Evolutionary conservation across 148 eudicot genomes (phyloP).

Genomic region (Agrostemma githago): DNA sequence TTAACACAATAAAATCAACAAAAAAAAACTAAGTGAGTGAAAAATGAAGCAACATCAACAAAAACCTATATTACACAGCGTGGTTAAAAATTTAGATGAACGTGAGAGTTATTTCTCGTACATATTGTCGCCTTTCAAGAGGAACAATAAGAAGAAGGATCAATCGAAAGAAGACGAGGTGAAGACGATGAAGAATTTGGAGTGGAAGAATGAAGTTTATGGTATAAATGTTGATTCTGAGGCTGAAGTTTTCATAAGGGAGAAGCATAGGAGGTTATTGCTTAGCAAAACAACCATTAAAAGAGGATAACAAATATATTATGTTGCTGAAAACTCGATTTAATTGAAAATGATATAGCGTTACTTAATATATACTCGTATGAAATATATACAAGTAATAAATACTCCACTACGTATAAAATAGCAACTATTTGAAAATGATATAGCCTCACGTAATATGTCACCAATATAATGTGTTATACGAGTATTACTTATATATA

Average conservation of each 20-base stretch:
- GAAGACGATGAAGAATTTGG: background rate
- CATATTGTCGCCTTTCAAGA: slow-evolving; percentile 21
- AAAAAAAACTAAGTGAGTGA: background rate
- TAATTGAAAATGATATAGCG: too few relatives aligned
- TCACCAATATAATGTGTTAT: too few relatives aligned
- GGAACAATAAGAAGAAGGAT: slow-evolving; percentile 5
- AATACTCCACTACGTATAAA: too few relatives aligned
- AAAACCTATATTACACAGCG: background rate
- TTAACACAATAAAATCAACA: background rate
- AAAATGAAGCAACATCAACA: slow-evolving; percentile 8
- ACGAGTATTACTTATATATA: too few relatives aligned
- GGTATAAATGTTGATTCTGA: slow-evolving; percentile 6
- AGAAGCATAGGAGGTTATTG: slow-evolving; percentile 12
- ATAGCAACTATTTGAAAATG: too few relatives aligned
- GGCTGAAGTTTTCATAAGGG: slow-evolving; percentile 11
- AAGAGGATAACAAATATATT: background rate
- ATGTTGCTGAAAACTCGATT: too few relatives aligned
- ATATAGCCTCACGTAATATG: too few relatives aligned
- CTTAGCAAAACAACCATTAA: slow-evolving; percentile 14
- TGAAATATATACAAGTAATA: too few relatives aligned
- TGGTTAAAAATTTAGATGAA: background rate
- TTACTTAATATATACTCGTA: too few relatives aligned
- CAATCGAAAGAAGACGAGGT: background rate
- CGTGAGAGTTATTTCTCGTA: slow-evolving; percentile 22
- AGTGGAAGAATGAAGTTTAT: background rate